Percentiles rank a stretch among this genome's conserved stretches.
Conservation (phyloP, 495 filamentous ascomycete species). For the Thermothielavioides terrestris region DNA sequence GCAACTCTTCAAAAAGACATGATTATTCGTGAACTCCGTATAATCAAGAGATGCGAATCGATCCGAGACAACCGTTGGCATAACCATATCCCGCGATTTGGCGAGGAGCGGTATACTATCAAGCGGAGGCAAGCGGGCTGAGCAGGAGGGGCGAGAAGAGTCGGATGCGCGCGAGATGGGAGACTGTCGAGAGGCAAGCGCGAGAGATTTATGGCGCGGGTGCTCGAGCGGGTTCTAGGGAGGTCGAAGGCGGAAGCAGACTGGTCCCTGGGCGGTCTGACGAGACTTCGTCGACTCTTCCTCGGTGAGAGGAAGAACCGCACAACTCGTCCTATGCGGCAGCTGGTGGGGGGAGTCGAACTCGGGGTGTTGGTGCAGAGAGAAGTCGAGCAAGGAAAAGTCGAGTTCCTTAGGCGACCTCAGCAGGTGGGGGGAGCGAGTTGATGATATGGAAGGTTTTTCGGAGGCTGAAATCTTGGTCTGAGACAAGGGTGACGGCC, state of each 20-base stretch:
- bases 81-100: constrained; percentile 44
- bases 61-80: constrained; percentile 44
- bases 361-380: constrained; percentile 45
- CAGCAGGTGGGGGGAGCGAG: constrained; percentile 47
- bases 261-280: constrained; percentile 75
- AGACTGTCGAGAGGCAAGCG: constrained; percentile 1
- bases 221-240: constrained; percentile 56
- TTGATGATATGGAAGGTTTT: constrained; percentile 60
- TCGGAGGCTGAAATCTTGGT: constrained; percentile 68
- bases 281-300: constrained; percentile 89
- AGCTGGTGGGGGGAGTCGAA: constrained; percentile 64
- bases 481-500: constrained; percentile 55
- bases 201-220: constrained; percentile 2
- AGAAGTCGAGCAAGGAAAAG: constrained; percentile 44
- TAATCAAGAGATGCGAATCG: constrained; percentile 31
- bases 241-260: constrained; percentile 70
- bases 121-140: too few species aligned
- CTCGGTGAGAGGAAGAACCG: constrained; percentile 94
- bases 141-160: too few species aligned
- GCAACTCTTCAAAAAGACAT: constrained; percentile 34
- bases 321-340: constrained; percentile 96
- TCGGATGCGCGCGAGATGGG: background rate
- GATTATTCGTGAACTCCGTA: constrained; percentile 36
- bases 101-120: constrained; percentile 8
- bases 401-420: constrained; percentile 39